Conservation (phyloP, 2,329 filamentous ascomycete genomes). For the Phyllosticta citribraziliensis region DNA sequence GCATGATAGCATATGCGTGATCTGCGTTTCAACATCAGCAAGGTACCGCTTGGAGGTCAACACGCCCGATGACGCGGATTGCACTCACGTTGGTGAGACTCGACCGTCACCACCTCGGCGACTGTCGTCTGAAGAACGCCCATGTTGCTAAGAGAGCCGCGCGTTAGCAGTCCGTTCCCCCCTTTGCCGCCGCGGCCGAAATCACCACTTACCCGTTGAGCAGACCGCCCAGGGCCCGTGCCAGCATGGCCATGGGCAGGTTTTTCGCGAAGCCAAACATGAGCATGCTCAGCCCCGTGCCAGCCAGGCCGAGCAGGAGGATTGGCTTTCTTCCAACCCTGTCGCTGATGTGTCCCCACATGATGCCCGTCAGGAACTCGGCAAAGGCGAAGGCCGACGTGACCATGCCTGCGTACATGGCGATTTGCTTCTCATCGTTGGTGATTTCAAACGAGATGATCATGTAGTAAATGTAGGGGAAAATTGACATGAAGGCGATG, state of each 20-base stretch:
- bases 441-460: constrained; percentile 83
- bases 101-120: constrained; percentile 82
- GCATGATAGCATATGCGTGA: constrained; percentile 94
- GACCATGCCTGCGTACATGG: constrained; percentile 89
- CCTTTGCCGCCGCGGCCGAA: neutral
- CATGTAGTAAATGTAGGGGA: constrained; percentile 98
- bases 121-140: constrained; percentile 93
- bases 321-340: constrained; percentile 87
- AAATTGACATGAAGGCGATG: constrained; percentile 99
- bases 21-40: constrained; percentile 41
- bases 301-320: constrained; percentile 76
- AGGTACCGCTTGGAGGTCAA: constrained; percentile 9
- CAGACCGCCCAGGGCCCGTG: constrained; percentile 78
- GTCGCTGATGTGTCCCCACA: constrained; percentile 92
- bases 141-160: constrained; percentile 58
- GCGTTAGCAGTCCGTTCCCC: neutral
- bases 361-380: constrained; percentile 83
- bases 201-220: constrained; percentile 66
- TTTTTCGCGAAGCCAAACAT: constrained; percentile 84
- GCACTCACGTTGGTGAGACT: constrained; percentile 76
- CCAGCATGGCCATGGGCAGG: constrained; percentile 72
- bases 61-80: neutral
- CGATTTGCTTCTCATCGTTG: constrained; percentile 66
- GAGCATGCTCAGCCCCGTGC: constrained; percentile 86
- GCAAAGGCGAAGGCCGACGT: constrained; percentile 94